Base-by-base conservation (phyloP, 2,329 filamentous ascomycete genomes). In the Gliomastix tumulicola region DNA sequence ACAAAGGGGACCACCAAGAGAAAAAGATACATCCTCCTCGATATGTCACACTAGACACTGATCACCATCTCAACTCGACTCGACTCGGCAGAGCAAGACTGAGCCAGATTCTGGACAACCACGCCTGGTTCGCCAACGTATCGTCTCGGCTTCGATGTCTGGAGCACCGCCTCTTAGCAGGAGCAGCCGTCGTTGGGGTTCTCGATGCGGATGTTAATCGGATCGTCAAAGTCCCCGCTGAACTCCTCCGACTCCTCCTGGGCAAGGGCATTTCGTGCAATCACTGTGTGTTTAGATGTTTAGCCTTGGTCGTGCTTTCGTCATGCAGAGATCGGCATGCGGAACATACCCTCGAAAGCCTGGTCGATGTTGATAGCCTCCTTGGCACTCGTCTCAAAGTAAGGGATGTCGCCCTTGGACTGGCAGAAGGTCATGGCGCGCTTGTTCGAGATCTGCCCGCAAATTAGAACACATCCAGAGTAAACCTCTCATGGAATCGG, bases 321-420 rank as follows among this genome's bases (percentile, higher is more conserved):
- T 42, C 35, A 38, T 45, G 43, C 19, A 15, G 27, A 28, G 15
- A 30, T 19, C 20, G 2, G 5, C 12, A 20, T 6, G n/a, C n/a
- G n/a, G 7, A 32, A 49, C 65, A 41, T 57, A 81, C 79, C 77
- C 61, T 86, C 81, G 49, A 79, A 79, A 19, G 75, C 75, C 55
- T 79, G 88, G 65, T 98, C 92, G 30, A 98, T 92, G 56, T 98
- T 98, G 65, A 96, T 84, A 42, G 90, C 92, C 63, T 98, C 92
- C 71, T 98, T 98, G 42, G 92, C 92, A 64, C 89, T 96, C 15
- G 92, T 98, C 77, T 98, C 92, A 55, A 98, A 98, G 65, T 98
- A 98, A 15, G 92, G 92, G 47, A 98, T 96, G 41, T 88, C 88
- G 33, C 90, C 90, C 66, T 97, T 96, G 39, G 88, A 94, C 63